A percentile compares a stretch with the other conserved stretches of the same genome.
phyloP scores from a whole-genome alignment of 2,329 filamentous ascomycete genomes.

The Scedosporium aurantiacum region DNA sequence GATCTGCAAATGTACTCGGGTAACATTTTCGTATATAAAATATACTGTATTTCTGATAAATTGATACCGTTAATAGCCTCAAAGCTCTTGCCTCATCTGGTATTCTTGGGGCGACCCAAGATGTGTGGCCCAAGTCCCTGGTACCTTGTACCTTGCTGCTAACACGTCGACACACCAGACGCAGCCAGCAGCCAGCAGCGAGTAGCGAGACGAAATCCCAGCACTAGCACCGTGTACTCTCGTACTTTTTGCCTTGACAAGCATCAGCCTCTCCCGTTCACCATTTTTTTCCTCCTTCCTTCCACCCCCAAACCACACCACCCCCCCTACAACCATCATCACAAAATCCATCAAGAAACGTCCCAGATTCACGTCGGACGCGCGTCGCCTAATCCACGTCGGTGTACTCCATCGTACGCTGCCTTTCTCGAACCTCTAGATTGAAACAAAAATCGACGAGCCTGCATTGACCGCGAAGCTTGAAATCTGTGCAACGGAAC shows the following conservation, averaged over 20 bases:
- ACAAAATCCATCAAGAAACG: conserved; percentile 2
- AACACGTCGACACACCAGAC: background rate
- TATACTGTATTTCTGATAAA: background rate
- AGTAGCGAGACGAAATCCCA: background rate
- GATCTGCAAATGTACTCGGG: background rate
- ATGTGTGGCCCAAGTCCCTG: background rate
- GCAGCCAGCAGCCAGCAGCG: too few species aligned
- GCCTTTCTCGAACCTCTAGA: background rate
- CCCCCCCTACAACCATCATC: conserved; percentile 14
- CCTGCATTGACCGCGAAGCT: conserved; percentile 3
- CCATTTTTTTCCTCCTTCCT: conserved; percentile 4
- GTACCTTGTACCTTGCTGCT: conserved; percentile 3
- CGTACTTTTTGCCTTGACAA: conserved; percentile 6
- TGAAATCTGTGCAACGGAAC: conserved; percentile 2
- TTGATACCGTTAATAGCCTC: background rate
- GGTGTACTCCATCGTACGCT: conserved; percentile 3
- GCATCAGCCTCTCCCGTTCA: conserved; percentile 11
- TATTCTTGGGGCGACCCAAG: background rate
- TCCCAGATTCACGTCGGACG: background rate
- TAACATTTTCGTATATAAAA: background rate
- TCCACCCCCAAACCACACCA: conserved; percentile 16
- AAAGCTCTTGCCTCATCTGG: background rate
- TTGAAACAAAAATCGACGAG: background rate
- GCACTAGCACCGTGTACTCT: conserved; percentile 5
- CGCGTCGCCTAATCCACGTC: conserved; percentile 1